phyloP scores from a whole-genome alignment of 2,329 filamentous ascomycete genomes.

The Chalaropsis ovoidea region DNA sequence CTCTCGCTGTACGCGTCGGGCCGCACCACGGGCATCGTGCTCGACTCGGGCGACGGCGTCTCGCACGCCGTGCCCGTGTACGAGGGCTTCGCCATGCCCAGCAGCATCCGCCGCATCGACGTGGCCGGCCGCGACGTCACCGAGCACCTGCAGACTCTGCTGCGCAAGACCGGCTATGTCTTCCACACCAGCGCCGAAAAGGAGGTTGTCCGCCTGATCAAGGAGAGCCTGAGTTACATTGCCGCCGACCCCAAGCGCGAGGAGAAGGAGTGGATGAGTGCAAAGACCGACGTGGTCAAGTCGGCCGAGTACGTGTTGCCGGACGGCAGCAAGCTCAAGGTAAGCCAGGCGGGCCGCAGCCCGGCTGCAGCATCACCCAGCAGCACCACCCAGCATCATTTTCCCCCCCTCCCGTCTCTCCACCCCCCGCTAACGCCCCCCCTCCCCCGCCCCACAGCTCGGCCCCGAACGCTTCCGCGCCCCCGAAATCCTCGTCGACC shows the following conservation, averaged over 20 bases:
- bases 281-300: conserved; percentile 67
- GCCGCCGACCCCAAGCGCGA: conserved; percentile 83
- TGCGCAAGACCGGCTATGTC: conserved; percentile 85
- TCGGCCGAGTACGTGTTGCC: conserved; percentile 79
- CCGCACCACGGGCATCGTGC: conserved; percentile 87
- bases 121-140: conserved; percentile 94
- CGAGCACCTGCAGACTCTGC: conserved; percentile 80
- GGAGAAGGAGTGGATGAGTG: conserved; percentile 87
- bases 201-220: conserved; percentile 95
- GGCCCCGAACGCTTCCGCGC: conserved; percentile 91
- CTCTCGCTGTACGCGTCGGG: conserved; percentile 92
- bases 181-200: conserved; percentile 99
- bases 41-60: conserved; percentile 91
- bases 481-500: conserved; percentile 94
- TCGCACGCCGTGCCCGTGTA: conserved; percentile 96
- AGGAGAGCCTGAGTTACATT: conserved; percentile 88
- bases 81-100: conserved; percentile 93
- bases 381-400: no score
- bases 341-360: conserved; percentile 32
- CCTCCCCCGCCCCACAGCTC: conserved; percentile 43
- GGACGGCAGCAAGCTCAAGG: conserved; percentile 88
- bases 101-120: conserved; percentile 89
- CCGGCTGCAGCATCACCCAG: no score
- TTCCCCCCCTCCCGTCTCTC: not conserved
- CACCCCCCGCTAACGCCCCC: no score